Evolutionary conservation across 495 filamentous ascomycete species (phyloP), one percentile per base, ranked within the genome.

Genomic region (Lophiostoma macrostomum): DNA sequence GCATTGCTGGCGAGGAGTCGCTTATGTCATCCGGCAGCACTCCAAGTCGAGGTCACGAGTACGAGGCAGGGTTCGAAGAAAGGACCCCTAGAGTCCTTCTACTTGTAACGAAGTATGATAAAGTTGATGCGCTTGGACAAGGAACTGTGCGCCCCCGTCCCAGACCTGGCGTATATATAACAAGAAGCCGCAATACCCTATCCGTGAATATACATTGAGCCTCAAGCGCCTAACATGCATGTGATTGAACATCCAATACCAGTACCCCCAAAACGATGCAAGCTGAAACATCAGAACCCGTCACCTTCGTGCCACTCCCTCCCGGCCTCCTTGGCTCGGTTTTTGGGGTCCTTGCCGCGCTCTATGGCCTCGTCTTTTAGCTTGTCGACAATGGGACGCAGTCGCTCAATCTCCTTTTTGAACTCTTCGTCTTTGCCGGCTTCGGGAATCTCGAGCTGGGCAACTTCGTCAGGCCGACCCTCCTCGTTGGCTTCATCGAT

Each of bases 221-320:
- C 6, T 12, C 40, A 16, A 43, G 25, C 40, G 40, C 40, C 40
- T 23, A 27, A 28, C 3, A 43, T 43, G 40, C 40, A 43, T 22
- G n/a, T 39, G 11, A 20, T 4, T 4, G 34, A 37, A 18, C 32
- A 13, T 13, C 38, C 38, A 20, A 16, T 13, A 20, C 38, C 16
- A 41, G 5, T 12, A 16, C 11, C 13, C 43, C 11, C n/a, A 14
- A 47, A 12, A 47, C 27, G 14, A 14, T 4, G 3, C 16, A 19
- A 4, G 14, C 19, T 20, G 5, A 8, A 13, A 29, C n/a, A 31
- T 54, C 42, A 73, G 41, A 64, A 79, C n/a, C 74, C 76, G 63
- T 80, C 77, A 5, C 75, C 77, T 31, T 77, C 73, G 28, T 75
- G 72, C 74, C 74, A 80, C 24, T 63, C 55, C 39, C 77, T 72